Percentiles rank a stretch among this genome's conserved stretches.
phyloP scores from a whole-genome alignment of 805 yeast species.

The Wickerhamiella azyma region DNA sequence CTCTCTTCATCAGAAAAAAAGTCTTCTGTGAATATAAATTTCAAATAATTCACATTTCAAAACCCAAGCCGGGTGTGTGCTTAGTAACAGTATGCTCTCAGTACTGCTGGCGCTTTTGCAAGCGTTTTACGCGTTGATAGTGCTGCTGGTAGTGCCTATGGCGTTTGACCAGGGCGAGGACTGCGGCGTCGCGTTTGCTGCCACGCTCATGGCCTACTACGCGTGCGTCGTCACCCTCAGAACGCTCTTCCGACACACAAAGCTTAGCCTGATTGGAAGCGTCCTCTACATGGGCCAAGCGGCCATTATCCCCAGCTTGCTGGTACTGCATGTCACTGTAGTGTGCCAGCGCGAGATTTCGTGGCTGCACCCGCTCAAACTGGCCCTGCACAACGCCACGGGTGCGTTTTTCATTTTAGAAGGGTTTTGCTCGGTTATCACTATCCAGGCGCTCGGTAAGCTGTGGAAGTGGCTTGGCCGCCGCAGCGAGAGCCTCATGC shows the following conservation, averaged over 20 bases:
- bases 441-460: conserved; percentile 88
- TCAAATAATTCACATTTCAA: too few species aligned
- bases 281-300: conserved; percentile 66
- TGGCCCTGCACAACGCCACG: conserved; percentile 62
- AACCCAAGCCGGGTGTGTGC: too few species aligned
- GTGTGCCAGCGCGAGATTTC: conserved; percentile 24
- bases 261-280: conserved; percentile 25
- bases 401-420: conserved; percentile 81
- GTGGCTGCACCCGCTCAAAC: conserved; percentile 49
- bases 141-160: conserved; percentile 63
- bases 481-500: conserved; percentile 69
- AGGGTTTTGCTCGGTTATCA: conserved; percentile 81
- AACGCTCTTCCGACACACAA: conserved; percentile 32
- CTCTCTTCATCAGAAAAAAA: conserved; percentile 22
- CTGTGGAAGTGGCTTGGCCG: conserved; percentile 49
- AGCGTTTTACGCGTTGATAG: conserved; percentile 8
- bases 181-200: conserved; percentile 78
- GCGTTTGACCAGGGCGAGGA: conserved; percentile 82
- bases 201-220: conserved; percentile 58
- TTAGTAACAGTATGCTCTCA: background rate
- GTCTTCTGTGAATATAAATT: too few species aligned
- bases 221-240: conserved; percentile 61
- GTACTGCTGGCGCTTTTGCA: conserved; percentile 3
- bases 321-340: conserved; percentile 38
- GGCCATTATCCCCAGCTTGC: conserved; percentile 62